Conservation (phyloP, 805 yeast species). For the Monosporozyma unispora region DNA sequence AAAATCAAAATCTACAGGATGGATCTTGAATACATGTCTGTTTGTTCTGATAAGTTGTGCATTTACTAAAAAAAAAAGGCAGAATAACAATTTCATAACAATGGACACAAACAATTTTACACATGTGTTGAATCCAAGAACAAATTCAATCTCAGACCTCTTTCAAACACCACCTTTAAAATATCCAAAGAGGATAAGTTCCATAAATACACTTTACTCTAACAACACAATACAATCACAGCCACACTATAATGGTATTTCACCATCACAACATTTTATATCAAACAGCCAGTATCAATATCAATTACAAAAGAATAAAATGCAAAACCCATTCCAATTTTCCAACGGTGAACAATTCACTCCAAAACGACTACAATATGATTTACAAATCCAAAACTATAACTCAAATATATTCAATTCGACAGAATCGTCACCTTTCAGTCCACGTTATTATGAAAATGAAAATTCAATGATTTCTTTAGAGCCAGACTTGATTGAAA, state of each 20-base stretch:
- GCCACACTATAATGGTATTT: neutral
- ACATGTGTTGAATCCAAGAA: neutral
- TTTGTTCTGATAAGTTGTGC: too few relatives aligned
- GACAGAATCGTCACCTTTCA: neutral
- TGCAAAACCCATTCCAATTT: conserved; percentile 24
- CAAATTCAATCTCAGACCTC: conserved; percentile 6
- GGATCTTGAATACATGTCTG: too few relatives aligned
- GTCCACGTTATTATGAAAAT: neutral
- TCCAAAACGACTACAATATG: conserved; percentile 9
- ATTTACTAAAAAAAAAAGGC: neutral
- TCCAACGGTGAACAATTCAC: conserved; percentile 30
- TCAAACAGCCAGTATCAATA: conserved; percentile 13
- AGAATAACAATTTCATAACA: too few relatives aligned
- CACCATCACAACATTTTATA: neutral
- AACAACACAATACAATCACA: neutral
- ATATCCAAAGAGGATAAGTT: neutral
- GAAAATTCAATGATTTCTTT: neutral
- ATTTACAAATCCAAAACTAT: neutral
- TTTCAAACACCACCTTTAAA: neutral
- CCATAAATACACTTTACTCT: neutral
- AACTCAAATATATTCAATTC: neutral
- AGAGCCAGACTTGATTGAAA: neutral
- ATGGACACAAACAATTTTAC: neutral
- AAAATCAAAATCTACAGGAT: too few relatives aligned
- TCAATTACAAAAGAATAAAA: conserved; percentile 22